Conservation (phyloP, 768 basidiomycete species). For the Trametes cinnabarina region DNA sequence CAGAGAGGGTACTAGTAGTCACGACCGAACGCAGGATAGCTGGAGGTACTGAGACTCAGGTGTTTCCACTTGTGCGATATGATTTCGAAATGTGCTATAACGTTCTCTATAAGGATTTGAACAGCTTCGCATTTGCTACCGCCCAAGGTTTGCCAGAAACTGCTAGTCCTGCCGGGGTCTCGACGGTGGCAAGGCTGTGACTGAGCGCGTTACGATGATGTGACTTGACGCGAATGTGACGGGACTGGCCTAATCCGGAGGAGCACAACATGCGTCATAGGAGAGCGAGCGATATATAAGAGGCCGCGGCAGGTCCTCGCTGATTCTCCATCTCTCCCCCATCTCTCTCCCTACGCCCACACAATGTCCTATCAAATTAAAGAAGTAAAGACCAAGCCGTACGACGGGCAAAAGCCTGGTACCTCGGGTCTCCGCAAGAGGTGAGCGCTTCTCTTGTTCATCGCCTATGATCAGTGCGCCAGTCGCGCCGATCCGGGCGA, state of each 20-base stretch:
- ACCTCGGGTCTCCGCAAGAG: slow-evolving; percentile 97
- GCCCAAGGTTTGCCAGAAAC: too few relatives aligned
- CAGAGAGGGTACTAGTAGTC: background rate
- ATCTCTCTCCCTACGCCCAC: slow-evolving; percentile 5
- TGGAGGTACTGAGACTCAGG: background rate
- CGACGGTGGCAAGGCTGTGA: too few relatives aligned
- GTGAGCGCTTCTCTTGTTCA: slow-evolving; percentile 39
- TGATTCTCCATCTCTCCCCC: slow-evolving; percentile 2
- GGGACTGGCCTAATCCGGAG: slow-evolving; percentile 8
- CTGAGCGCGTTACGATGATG: slow-evolving; percentile 1
- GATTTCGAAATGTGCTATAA: too few relatives aligned
- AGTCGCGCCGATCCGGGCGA: background rate
- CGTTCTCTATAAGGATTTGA: too few relatives aligned
- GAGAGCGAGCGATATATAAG: slow-evolving; percentile 13
- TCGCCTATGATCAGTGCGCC: slow-evolving; percentile 20
- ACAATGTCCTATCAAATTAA: slow-evolving; percentile 50
- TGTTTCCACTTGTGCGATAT: too few relatives aligned
- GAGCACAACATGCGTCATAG: slow-evolving; percentile 20
- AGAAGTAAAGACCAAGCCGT: slow-evolving; percentile 80
- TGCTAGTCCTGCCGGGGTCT: too few relatives aligned
- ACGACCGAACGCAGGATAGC: slow-evolving; percentile 7
- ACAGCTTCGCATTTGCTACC: too few relatives aligned
- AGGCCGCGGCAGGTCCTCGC: background rate
- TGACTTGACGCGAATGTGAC: slow-evolving; percentile 21
- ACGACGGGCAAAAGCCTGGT: slow-evolving; percentile 94